phyloP scores from a whole-genome alignment of 202 grass and related monocot genomes.

The Hordeum pubiflorum region DNA sequence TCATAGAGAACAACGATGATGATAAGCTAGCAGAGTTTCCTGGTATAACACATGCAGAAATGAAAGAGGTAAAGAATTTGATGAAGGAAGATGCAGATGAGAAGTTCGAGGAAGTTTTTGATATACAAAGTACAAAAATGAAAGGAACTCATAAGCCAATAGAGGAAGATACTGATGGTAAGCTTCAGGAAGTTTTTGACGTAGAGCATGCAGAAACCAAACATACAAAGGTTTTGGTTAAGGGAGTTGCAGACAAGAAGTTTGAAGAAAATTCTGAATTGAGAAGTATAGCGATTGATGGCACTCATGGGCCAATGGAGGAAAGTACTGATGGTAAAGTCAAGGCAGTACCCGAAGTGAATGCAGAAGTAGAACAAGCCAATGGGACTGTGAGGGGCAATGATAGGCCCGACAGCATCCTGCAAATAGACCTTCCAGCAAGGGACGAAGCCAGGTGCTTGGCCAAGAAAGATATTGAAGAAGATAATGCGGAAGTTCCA shows the following conservation, averaged over 20 bases:
- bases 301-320: background rate
- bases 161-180: slow-evolving; percentile 15
- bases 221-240: background rate
- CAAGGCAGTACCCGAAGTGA: background rate
- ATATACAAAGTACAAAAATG: background rate
- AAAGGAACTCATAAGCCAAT: background rate
- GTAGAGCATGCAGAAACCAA: background rate
- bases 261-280: background rate
- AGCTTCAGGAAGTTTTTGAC: slow-evolving; percentile 1
- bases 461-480: background rate
- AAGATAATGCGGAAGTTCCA: slow-evolving; percentile 8
- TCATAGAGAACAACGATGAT: background rate
- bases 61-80: background rate
- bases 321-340: slow-evolving; percentile 14
- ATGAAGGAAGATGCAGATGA: background rate
- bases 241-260: background rate
- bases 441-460: background rate
- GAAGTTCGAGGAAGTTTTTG: background rate
- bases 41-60: background rate
- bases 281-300: slow-evolving; percentile 8
- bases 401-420: background rate
- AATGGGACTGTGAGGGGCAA: background rate
- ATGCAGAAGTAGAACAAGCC: background rate
- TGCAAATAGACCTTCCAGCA: slow-evolving; percentile 3
- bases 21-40: background rate